Base-by-base conservation (phyloP, 1,284 basidiomycete genomes). In the Papiliotrema flavescens region DNA sequence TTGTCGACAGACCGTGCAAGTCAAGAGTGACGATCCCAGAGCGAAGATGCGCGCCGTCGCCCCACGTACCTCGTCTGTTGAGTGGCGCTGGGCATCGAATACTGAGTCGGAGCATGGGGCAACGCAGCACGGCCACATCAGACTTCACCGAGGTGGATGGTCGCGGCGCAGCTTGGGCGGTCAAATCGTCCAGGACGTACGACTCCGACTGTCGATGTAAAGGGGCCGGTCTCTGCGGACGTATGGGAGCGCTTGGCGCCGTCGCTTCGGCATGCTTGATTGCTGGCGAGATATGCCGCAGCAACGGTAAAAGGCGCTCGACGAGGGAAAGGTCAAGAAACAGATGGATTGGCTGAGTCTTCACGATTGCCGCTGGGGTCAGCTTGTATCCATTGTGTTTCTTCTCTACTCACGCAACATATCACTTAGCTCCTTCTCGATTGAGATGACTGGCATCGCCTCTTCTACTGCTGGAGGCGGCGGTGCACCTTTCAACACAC, bases 281-380 rank as follows among this genome's bases (percentile, higher is more conserved):
- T 7, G 56, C 47, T 6, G 73, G 69, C 0, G 69, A 64, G 26
- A 73, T 59, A 15, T 58, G 59, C 8, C 70, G 59, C 7, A 72
- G 60, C 56, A 75, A 53, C 37, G 66, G 64, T 45, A 69, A 51
- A 63, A 80, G 51, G 62, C 78, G 51, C 71, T 79, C 62, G 78
- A 76, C 46, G 73, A 76, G 62, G 67, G 79, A 82, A n/a, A 89
- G 76, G 68, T 93, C 89, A 32, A 88, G 53, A 66, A 90, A 89
- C 14, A 88, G 43, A 65, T 90, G 89, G 6, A 90, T 63, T 1
- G 89, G 85, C 1, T 79, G 76, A 5, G 87, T 54, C 19, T 76
- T 45, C 4, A 69, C 35, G 1, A 41, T 17, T 1, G 62, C 64
- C 5, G 68, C 67, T 67, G 51, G 14, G 24, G 53, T 61, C 53